phyloP scores from a whole-genome alignment of 371 early-diverging fungal species.

The Mucor lusitanicus region DNA sequence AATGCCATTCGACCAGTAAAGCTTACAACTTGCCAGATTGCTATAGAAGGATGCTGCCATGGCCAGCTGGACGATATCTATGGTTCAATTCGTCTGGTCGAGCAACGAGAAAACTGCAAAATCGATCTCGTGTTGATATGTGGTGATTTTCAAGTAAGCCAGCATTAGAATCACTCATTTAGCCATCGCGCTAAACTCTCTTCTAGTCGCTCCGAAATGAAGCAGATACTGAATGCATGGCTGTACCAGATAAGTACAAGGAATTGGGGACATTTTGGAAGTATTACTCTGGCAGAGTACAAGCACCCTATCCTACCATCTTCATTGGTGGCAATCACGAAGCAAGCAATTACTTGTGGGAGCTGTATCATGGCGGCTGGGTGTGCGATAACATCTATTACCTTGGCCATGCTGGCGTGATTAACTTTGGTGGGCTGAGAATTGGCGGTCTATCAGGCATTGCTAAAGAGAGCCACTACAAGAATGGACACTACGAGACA shows the following conservation, averaged over 20 bases:
- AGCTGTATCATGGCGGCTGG: conserved; percentile 98
- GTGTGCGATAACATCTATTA: conserved; percentile 93
- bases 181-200: not conserved
- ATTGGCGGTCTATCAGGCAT: conserved; percentile 96
- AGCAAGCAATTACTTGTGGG: conserved; percentile 89
- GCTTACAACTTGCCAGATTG: conserved; percentile 56
- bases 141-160: conserved; percentile 92
- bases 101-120: conserved; percentile 55
- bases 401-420: conserved; percentile 82
- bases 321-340: conserved; percentile 99
- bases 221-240: conserved; percentile 78
- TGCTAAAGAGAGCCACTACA: conserved; percentile 76
- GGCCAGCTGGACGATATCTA: conserved; percentile 93
- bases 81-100: conserved; percentile 57
- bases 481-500: conserved; percentile 77
- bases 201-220: conserved; percentile 80
- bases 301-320: conserved; percentile 85
- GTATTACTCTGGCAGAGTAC: conserved; percentile 85
- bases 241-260: conserved; percentile 84
- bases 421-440: conserved; percentile 84
- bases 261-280: conserved; percentile 85
- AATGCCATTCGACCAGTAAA: no score
- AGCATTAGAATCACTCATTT: not conserved
- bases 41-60: conserved; percentile 94
- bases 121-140: conserved; percentile 93